Base-by-base conservation (phyloP, 805 yeast species). In the Nakazawaea ernobii region DNA sequence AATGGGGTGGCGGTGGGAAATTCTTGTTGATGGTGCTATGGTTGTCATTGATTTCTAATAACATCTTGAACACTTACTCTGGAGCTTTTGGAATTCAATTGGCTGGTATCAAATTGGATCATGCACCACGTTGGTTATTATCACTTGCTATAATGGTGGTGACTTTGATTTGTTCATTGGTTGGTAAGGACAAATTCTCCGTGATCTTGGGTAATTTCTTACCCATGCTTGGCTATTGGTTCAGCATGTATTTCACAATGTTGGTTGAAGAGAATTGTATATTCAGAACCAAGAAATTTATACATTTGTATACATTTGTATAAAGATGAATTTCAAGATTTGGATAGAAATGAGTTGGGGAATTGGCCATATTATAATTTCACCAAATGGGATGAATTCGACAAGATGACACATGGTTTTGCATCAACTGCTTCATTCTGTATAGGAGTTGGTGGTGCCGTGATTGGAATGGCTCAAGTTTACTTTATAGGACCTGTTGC, bases 151-250 rank as follows among this genome's bases (percentile, higher is more conserved):
- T 84, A 24, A 83, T 89, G 11, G 75, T 70, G 1, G 66, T 85
- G 20, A 85, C 82, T 57, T 68, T 86, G 52, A 79, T 84, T 3
- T 76, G 88, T 60, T 82, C 95, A 1, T 66, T 87, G 50, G 91
- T 77, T 20, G 96, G 96, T 9, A 74, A 84, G 55, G 68, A 83
- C 59, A 81, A 82, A 55, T 84, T 89, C 60, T 71, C 87, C 48
- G 71, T 79, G 2, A 86, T 89, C 50, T 68, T 88, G 54, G 80
- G 88, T 9, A 88, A 88, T 58, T 88, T 88, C 65, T 68, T 88
- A 57, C 96, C 96, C 8, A 88, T 88, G 96, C 77, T 88, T 49
- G 95, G 95, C 1, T 88, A 88, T 66, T 88, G 96, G 96, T 78
- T 86, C 48, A 79, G 91, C 49, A 86, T 88, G 67, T 89, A 88